These are phyloP conservation scores for Tulasnella calospora DNA, from an alignment of 768 basidiomycete genomes.

Conservation along the genomic window DNA sequence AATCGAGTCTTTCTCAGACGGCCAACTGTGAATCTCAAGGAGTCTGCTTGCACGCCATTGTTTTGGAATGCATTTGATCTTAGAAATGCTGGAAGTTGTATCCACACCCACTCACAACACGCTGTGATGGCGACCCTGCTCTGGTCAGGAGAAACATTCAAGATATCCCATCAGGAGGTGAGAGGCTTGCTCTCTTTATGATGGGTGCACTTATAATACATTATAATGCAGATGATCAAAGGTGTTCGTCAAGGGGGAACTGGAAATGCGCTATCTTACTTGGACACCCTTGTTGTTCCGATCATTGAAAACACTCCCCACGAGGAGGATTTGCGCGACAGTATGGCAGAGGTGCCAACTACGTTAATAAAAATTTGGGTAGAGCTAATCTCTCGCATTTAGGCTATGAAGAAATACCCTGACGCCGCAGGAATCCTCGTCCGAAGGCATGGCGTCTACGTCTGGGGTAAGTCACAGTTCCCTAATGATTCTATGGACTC, in stretches of 20 bases:
- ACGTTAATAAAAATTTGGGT: not conserved
- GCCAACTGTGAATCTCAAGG: constrained; percentile 65
- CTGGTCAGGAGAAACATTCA: constrained; percentile 64
- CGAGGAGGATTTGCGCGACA: constrained; percentile 82
- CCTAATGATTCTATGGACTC: not conserved
- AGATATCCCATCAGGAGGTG: constrained; percentile 70
- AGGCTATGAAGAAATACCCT: constrained; percentile 73
- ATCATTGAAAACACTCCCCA: constrained; percentile 90
- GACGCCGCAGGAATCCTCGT: constrained; percentile 75
- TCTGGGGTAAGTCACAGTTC: constrained; percentile 58
- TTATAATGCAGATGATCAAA: constrained; percentile 71
- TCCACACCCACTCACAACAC: constrained; percentile 88
- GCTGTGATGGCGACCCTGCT: constrained; percentile 84
- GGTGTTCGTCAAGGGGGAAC: constrained; percentile 73
- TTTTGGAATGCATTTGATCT: constrained; percentile 90
- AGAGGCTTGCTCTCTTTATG: not conserved
- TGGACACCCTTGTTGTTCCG: constrained; percentile 78
- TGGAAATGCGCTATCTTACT: constrained; percentile 71
- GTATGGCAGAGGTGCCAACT: constrained; percentile 60
- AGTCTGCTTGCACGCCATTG: constrained; percentile 82
- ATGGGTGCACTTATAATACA: not conserved
- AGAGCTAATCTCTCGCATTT: not conserved
- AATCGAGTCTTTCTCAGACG: constrained; percentile 75
- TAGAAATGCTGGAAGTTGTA: constrained; percentile 74
- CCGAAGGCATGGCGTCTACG: constrained; percentile 74